phyloP scores from a whole-genome alignment of 257 asterid genomes.

The Thymus mandschuricus region DNA sequence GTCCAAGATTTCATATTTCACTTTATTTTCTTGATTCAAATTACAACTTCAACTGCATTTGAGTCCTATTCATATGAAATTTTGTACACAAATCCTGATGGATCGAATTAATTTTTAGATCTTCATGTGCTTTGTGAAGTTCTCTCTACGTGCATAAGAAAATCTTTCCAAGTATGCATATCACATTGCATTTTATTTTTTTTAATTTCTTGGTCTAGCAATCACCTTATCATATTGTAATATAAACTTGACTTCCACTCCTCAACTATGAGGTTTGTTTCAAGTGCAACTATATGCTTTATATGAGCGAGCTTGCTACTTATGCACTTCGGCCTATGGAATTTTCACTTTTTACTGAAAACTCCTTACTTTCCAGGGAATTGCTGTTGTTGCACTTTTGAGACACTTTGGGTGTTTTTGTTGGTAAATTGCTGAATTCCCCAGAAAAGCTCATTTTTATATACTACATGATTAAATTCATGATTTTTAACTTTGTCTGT shows the following conservation, averaged over 20 bases:
- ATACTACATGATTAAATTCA: not conserved
- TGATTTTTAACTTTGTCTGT: conserved; percentile 17
- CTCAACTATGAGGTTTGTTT: conserved; percentile 9
- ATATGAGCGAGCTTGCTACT: not conserved
- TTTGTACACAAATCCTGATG: not conserved
- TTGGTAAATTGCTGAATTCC: conserved; percentile 52
- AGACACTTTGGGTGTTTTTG: conserved; percentile 95
- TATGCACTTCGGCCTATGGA: not conserved
- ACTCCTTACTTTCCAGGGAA: conserved; percentile 51
- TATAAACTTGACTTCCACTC: not conserved
- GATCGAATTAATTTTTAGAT: not conserved
- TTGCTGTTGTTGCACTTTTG: conserved; percentile 87
- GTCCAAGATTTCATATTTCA: too few species aligned
- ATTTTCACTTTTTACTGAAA: not conserved
- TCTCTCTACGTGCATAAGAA: not conserved
- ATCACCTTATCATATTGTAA: conserved; percentile 1
- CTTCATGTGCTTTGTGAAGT: conserved; percentile 11
- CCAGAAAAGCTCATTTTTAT: not conserved
- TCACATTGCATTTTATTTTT: too few species aligned
- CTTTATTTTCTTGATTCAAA: not conserved
- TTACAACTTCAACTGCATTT: conserved; percentile 6
- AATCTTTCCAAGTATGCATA: not conserved
- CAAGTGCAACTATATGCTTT: conserved; percentile 1
- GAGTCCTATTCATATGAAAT: not conserved
- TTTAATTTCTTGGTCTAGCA: conserved; percentile 1